Base-by-base conservation (phyloP, 495 filamentous ascomycete species). In the Penicillium odoratum region DNA sequence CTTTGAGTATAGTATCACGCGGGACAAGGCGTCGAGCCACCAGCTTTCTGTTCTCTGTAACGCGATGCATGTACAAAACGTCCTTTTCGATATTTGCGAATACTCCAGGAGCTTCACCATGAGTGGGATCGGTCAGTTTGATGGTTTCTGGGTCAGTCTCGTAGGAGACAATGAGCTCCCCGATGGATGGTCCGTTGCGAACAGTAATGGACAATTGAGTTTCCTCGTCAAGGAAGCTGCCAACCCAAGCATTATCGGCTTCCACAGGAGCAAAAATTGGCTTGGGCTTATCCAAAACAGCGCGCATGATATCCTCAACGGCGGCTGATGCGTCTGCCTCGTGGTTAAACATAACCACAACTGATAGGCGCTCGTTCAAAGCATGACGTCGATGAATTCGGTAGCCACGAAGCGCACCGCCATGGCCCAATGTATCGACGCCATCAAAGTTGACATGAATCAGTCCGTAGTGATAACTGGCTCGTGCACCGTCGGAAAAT, bases 401-500 rank as follows among this genome's bases (percentile, higher is more conserved):
- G 48, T 65, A 74, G 28, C 71, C 71, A n/a, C 66, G 65, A 5
- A 74, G 53, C 2, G 68, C 71, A 51, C 71, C 71, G 33, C 62
- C 68, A 48, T 74, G 71, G 3, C 69, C 66, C 9, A 69, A 25
- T 1, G 62, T 63, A 15, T 62, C 30, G 7, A 70, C 52, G 3
- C 61, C 64, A 5, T 49, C 46, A 11, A 63, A 25, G 11, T 51
- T 36, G 5, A 44, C 30, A 53, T 59, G 69, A 10, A 13, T 18
- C 28, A 74, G 28, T 2, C 71, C 71, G 51, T 65, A 68, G 6
- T 63, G 59, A 43, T 74, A 74, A 0, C 5, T 13, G 0, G 71
- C 68, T 33, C 30, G 11, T 1, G 31, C 60, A 1, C 71, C 71
- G 38, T 72, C 66, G 4, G 29, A 55, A 36, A 60, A 74, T 0